Base-by-base conservation (phyloP, 257 asterid species). In the Solanum tarijense region DNA sequence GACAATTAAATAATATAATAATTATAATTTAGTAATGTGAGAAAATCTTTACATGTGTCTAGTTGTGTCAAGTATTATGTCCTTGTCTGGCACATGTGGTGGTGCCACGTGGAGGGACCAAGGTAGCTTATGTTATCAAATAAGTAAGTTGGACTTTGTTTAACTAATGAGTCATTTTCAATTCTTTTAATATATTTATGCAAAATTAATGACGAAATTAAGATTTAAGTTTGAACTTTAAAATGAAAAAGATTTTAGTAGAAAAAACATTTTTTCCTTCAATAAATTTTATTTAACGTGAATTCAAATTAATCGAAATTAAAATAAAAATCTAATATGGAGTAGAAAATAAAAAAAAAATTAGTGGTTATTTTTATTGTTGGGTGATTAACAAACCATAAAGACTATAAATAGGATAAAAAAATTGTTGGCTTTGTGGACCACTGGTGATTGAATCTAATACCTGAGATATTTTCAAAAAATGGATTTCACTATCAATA, bases 61-160 rank as follows among this genome's bases (percentile, higher is more conserved):
- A n/a, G 84, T 12, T 39, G 84, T 78, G 84, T 25, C 32, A n/a
- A 41, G 84, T 39, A 78, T 12, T 16, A 20, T 79, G 39, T 79
- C 25, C 34, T 39, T n/a, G 35, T 76, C 36, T 13, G 60, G 31
- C 84, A 39, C 60, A 46, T 76, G 60, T 76, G 6, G 3, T 38
- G 60, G 12, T 76, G 62, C 84, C 84, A 76, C 60, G 62, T 78
- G 65, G 84, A 78, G 65, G 38, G 84, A 78, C 84, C 65, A 25
- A 5, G 13, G 4, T n/a, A 48, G 35, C 35, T 62, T 62, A n/a
- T 58, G 66, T 7, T 58, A 58, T 58, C 25, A 21, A 36, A 8
- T 11, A 48, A 14, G 20, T 48, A 36, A 58, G 14, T 43, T 41
- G 38, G 65, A 78, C 34, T 39, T 38, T 76, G 23, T 74, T 10